Base-by-base conservation (phyloP, 2,329 filamentous ascomycete species). In the Botrytis fragariae region DNA sequence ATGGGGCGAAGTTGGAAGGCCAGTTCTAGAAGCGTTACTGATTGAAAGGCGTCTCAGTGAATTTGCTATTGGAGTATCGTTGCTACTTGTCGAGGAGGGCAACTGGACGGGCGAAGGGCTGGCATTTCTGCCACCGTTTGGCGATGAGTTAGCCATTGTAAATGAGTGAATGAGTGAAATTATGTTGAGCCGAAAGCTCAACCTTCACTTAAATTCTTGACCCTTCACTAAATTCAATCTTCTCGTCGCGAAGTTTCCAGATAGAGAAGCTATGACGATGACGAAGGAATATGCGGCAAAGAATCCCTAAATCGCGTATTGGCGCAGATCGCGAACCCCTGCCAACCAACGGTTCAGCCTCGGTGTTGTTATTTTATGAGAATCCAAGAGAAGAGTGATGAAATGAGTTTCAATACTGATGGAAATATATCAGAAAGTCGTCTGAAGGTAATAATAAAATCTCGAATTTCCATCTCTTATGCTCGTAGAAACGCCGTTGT, bases 21-120 rank as follows among this genome's bases (percentile, higher is more conserved):
- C 57, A 20, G 74, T 72, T 37, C 75, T 70, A 63, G 76, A 76
- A 57, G 74, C 73, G 64, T 76, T 68, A 65, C 54, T 75, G 57
- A 79, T 74, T 16, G 79, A 79, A 67, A 87, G 84, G 72, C 84
- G 83, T 74, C 82, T 81, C 70, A 87, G 81, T 39, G 85, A 85
- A 72, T 78, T 73, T 63, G 76, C 70, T 72, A 78, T 63, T 35
- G 73, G 54, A 59, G 73, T 60, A 35, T 76, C 61, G 62, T 73
- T 74, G 60, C 75, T 79, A 71, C 69, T 77, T 77, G 70, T 74
- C 75, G 76, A 73, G 45, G 75, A 73, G 14, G 74, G 72, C 39
- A 70, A 72, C 39, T 74, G 72, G 32, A 69, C 67, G 51, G 68
- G 54, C 16, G 68, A 63, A 68, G 54, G 12, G 12, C 62, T 74